Evolutionary conservation across 2,329 filamentous ascomycete genomes (phyloP).

Genomic region (Grosmannia huntii): DNA sequence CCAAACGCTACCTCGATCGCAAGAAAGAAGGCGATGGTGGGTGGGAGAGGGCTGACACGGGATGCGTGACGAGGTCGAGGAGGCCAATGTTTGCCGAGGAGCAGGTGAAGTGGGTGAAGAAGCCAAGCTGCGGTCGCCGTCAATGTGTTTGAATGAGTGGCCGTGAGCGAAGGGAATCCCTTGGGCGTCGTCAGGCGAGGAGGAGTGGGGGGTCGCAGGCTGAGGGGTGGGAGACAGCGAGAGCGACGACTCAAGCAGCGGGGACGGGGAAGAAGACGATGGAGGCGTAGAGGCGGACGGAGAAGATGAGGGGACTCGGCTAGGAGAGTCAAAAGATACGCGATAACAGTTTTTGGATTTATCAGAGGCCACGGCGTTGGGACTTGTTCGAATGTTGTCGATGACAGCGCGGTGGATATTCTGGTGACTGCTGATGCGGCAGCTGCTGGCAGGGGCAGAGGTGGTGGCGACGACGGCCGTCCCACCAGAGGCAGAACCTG

Average conservation of each 20-base stretch:
- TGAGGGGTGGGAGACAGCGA: conserved; percentile 29
- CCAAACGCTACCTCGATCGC: neutral
- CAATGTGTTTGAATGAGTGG: conserved; percentile 16
- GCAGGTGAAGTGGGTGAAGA: conserved; percentile 11
- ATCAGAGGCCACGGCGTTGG: conserved; percentile 12
- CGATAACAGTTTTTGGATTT: conserved; percentile 23
- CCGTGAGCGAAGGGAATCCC: conserved; percentile 8
- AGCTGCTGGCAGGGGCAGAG: neutral
- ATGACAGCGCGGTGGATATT: neutral
- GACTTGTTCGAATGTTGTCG: conserved; percentile 1
- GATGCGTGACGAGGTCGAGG: neutral
- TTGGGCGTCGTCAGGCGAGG: conserved; percentile 14
- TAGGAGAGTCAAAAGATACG: conserved; percentile 18
- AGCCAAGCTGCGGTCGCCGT: conserved; percentile 18
- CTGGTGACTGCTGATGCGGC: neutral
- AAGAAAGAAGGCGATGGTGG: conserved; percentile 5
- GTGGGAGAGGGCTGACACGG: conserved; percentile 1
- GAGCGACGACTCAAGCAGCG: conserved; percentile 19
- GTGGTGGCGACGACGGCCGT: neutral
- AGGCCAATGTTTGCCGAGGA: neutral
- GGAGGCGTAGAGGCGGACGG: conserved; percentile 8
- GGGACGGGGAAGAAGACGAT: conserved; percentile 16
- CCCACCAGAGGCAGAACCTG: neutral
- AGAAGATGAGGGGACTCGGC: neutral
- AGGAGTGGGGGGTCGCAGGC: conserved; percentile 29